Evolutionary conservation across 768 basidiomycete species (phyloP).

Genomic region (Pleurotus ostreatus): DNA sequence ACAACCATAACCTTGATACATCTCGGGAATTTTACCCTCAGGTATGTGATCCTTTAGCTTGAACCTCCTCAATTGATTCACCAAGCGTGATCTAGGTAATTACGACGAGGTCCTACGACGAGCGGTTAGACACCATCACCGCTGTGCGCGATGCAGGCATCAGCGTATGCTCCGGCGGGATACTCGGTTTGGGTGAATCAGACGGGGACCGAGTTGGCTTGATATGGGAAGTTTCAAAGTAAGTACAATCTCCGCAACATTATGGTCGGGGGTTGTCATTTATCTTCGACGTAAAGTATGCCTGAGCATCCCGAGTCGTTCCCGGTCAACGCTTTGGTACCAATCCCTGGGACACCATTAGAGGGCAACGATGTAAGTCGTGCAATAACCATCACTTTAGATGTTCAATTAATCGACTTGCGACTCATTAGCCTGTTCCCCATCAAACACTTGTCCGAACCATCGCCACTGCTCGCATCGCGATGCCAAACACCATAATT

Average conservation of each 20-base stretch:
- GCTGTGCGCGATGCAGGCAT: conserved; percentile 95
- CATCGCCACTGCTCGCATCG: conserved; percentile 91
- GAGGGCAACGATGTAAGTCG: conserved; percentile 77
- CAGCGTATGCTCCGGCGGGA: conserved; percentile 95
- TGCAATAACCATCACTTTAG: neutral
- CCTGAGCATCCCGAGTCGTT: conserved; percentile 98
- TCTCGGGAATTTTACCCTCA: conserved; percentile 95
- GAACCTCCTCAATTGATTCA: neutral
- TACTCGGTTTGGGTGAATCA: conserved; percentile 89
- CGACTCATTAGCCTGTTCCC: conserved; percentile 57
- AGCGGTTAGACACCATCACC: conserved; percentile 82
- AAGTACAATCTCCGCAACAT: conserved; percentile 23
- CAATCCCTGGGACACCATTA: conserved; percentile 91
- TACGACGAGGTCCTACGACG: conserved; percentile 92
- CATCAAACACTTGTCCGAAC: conserved; percentile 87
- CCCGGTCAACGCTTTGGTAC: conserved; percentile 96
- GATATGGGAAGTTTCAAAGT: conserved; percentile 93
- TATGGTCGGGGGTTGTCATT: conserved; percentile 2
- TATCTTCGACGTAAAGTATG: conserved; percentile 50
- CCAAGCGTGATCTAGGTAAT: conserved; percentile 62
- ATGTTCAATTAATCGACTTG: conserved; percentile 9
- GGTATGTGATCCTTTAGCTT: conserved; percentile 34
- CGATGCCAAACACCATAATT: conserved; percentile 90
- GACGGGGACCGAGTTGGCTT: conserved; percentile 88
- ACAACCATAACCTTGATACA: conserved; percentile 98